A percentile compares a stretch with the other conserved stretches of the same genome.
These are phyloP conservation scores for Zea luxurians DNA, from an alignment of 176 grass and related monocot genomes.

Conservation along the genomic window DNA sequence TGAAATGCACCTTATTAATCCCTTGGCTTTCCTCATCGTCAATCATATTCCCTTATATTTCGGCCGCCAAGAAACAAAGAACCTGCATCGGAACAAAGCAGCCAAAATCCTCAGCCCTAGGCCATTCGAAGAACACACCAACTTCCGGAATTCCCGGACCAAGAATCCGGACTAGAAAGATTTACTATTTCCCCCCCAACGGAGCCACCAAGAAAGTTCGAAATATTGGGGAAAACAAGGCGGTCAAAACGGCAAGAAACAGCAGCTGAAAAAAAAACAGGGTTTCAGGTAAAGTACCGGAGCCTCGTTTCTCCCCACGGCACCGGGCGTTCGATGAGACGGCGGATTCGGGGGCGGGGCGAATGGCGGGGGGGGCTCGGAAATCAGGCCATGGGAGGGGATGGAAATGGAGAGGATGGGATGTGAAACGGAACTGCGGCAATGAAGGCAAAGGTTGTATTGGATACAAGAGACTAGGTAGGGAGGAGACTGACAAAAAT, in stretches of 20 bases:
- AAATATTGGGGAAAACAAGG: constrained; percentile 26
- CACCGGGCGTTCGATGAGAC: not conserved
- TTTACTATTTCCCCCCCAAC: constrained; percentile 3
- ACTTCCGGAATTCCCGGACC: constrained; percentile 24
- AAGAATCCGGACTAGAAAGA: constrained; percentile 28
- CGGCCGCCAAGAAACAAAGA: constrained; percentile 44
- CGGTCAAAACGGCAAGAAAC: constrained; percentile 47
- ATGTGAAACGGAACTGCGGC: constrained; percentile 23
- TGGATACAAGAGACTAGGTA: not conserved
- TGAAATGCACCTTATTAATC: constrained; percentile 50
- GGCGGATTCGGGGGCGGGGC: constrained; percentile 12
- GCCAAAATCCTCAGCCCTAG: constrained; percentile 35
- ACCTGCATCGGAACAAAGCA: constrained; percentile 35
- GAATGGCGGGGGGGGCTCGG: constrained; percentile 22
- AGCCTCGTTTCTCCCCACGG: not conserved
- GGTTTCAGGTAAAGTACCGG: constrained; percentile 33
- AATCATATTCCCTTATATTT: constrained; percentile 52
- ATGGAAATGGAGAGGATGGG: not conserved
- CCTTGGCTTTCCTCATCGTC: constrained; percentile 33
- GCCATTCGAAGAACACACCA: constrained; percentile 24
- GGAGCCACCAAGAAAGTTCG: constrained; percentile 23
- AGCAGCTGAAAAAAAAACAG: not conserved
- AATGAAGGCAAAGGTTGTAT: constrained; percentile 12
- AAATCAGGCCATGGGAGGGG: constrained; percentile 10
- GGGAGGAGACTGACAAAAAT: constrained; percentile 46